phyloP scores from a whole-genome alignment of 2,329 filamentous ascomycete species.

The Fonsecaea nubica region DNA sequence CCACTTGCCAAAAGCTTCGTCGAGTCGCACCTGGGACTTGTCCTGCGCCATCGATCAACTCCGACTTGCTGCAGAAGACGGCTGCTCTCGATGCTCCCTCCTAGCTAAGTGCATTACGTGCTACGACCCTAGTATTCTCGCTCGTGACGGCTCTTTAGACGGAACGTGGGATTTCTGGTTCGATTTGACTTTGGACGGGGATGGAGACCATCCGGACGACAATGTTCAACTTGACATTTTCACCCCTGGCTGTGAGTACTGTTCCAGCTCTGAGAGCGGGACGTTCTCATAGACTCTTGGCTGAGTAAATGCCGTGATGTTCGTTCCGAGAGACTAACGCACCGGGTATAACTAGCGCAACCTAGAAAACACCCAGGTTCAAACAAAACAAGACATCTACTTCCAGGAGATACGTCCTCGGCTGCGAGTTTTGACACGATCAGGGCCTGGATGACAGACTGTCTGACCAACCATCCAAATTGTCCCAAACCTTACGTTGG shows the following conservation, averaged over 20 bases:
- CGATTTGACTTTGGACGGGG: background rate
- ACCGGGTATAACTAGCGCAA: background rate
- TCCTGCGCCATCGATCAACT: background rate
- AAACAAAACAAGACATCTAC: background rate
- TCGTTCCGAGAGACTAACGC: background rate
- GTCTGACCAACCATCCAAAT: background rate
- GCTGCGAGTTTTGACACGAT: background rate
- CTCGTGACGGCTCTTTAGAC: background rate
- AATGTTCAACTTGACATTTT: background rate
- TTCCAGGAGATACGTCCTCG: background rate
- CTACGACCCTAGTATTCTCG: background rate
- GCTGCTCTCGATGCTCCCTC: background rate
- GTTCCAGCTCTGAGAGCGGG: background rate
- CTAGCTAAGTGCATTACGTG: background rate
- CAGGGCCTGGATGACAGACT: background rate
- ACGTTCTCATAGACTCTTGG: background rate
- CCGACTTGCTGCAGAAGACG: background rate
- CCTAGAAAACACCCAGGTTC: background rate
- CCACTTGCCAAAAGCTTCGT: background rate
- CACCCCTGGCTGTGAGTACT: background rate
- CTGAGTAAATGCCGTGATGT: background rate
- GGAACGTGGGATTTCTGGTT: constrained; percentile 1
- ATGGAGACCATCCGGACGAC: background rate
- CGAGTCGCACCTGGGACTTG: background rate
- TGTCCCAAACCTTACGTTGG: background rate